Base-by-base conservation (phyloP, 768 basidiomycete species). In the Lactarius trivialis region DNA sequence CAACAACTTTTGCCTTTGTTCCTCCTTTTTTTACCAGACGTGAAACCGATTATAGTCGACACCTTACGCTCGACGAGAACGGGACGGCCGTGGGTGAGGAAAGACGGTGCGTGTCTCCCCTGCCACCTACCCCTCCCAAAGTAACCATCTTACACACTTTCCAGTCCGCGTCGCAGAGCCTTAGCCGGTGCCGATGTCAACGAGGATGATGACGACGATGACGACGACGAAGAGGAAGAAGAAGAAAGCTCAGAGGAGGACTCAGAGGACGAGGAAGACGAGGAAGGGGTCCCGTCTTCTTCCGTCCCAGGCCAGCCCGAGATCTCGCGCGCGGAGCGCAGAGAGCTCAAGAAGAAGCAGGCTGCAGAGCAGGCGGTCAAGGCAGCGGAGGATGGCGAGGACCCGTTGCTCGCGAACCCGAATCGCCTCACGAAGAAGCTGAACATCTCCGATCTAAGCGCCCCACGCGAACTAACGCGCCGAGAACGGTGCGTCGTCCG, bases 261-360 rank as follows among this genome's bases (percentile, higher is more conserved):
- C 41, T 70, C 76, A 19, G 77, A 78, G 8, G 79, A 79, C 0
- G 76, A 74, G 14, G 75, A 71, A 2, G 70, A 69, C 3, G 73
- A 67, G 4, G 72, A 66, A 4, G 69, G 66, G n/a, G 68, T 66
- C 6, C 72, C 73, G 12, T 70, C 67, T 9, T 66, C 67, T 11
- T 66, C 73, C 5, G 70, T 67, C 52, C 66, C 51, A 21, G 73
- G 48, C 56, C 66, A 78, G 68, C 81, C 77, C 17, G 89, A 89
- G 71, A 76, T 93, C 57, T 79, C 81, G 15, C 85, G 93, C 37
- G 75, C 81, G 0, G 86, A 95, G 73, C 79, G 90, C 61, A 83
- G 82, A 66, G 93, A 88, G 33, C 73, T 89, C 70, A 94, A 94
- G 83, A 93, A 89, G 81, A 86, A 89, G 70, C 85, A 88, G 70